These are phyloP conservation scores for Solanum aculeatissimum DNA, from an alignment of 305 asterid genomes.

Conservation along the genomic window DNA sequence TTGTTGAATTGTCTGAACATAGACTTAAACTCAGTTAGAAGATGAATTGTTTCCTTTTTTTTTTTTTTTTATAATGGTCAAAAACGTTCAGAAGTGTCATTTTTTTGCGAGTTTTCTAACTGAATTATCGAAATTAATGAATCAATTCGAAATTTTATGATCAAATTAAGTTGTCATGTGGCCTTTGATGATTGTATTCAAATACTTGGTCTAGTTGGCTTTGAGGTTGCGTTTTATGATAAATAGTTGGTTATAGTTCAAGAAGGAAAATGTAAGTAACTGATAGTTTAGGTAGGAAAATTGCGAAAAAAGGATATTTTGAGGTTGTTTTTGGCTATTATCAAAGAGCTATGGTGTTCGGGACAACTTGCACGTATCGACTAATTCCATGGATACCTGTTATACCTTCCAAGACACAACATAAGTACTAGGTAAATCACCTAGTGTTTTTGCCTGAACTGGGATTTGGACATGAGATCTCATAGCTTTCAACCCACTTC, in stretches of 20 bases:
- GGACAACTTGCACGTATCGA: neutral
- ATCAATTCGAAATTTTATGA: neutral
- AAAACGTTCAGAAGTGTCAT: too few relatives aligned
- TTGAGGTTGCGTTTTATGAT: neutral
- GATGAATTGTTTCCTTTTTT: neutral
- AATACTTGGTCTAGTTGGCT: neutral
- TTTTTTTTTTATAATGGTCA: too few relatives aligned
- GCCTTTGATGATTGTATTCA: neutral
- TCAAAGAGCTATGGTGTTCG: neutral
- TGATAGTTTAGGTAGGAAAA: neutral
- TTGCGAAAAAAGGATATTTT: neutral
- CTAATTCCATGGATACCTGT: neutral
- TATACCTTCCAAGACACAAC: neutral
- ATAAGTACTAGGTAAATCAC: neutral
- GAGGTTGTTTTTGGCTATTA: neutral
- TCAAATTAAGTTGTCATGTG: neutral
- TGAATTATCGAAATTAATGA: neutral
- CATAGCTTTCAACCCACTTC: neutral
- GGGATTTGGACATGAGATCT: neutral
- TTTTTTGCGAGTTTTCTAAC: neutral
- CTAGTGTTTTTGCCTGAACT: neutral
- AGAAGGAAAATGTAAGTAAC: neutral
- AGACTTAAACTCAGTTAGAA: neutral
- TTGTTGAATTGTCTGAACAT: neutral
- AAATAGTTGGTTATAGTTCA: neutral